Base-by-base conservation (phyloP, 2,329 filamentous ascomycete species). In the Simplicillium sp. region DNA sequence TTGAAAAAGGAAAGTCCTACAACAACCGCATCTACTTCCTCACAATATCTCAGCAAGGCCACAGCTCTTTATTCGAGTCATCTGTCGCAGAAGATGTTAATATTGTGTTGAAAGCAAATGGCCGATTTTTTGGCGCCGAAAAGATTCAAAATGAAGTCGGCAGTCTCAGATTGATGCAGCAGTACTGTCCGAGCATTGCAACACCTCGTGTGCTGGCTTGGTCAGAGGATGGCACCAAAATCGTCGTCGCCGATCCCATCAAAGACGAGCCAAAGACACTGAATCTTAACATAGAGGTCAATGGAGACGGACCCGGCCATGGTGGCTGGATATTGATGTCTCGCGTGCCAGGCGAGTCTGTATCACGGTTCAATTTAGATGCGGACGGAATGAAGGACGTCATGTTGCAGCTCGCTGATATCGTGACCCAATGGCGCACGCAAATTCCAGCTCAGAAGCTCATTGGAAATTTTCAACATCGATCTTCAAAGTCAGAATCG, bases 21-120 rank as follows among this genome's bases (percentile, higher is more conserved):
- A 54, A 51, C 45, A 54, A 50, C 25, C 45, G 48, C 18, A 40
- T 53, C 18, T 54, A 52, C 35, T 46, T 50, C 37, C 25, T 53
- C 14, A 41, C 34, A 11, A 34, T 49, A 8, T 29, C 29, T 15
- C 44, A 41, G 5, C 8, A 15, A 2, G 36, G 16, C 11, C 35
- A 25, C 11, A 29, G 42, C 36, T 44, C 39, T 11, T 13, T 44
- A 3, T 44, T 44, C 29, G 29, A 11, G 16, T 12, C 14, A n/a
- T 37, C 20, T 12, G 17, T 20, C 7, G 36, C 11, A 11, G 29
- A 13, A 2, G 38, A 41, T 14, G 16, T 37, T 13, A 39, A 48
- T 2, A n/a, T 49, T 12, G 49, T 53, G 9, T 37, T 53, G 11
- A 53, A 53, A 33, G 42, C 46, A 17, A 50, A 50, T 25, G 51